phyloP scores from a whole-genome alignment of 2,329 filamentous ascomycete genomes.

The Fusarium chaquense region DNA sequence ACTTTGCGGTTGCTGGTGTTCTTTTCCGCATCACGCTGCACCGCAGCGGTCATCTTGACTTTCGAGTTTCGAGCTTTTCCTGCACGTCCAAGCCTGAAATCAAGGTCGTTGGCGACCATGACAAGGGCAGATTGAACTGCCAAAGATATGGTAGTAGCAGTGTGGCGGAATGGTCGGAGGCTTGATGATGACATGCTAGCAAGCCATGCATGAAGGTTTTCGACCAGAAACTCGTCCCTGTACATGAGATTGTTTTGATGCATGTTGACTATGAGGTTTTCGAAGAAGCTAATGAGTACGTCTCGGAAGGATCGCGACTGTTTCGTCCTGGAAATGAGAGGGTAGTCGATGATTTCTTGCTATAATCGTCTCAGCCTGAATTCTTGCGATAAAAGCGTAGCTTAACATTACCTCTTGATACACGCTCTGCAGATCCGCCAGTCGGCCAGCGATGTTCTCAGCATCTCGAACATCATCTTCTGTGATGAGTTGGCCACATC shows the following conservation, averaged over 20 bases:
- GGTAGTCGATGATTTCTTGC: conserved; percentile 89
- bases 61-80: conserved; percentile 81
- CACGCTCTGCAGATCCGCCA: conserved; percentile 87
- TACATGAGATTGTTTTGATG: conserved; percentile 88
- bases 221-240: conserved; percentile 79
- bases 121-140: conserved; percentile 84
- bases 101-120: conserved; percentile 76
- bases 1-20: conserved; percentile 76
- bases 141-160: conserved; percentile 86
- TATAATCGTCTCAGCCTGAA: conserved; percentile 52
- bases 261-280: conserved; percentile 78
- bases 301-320: conserved; percentile 82
- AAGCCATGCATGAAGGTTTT: conserved; percentile 92
- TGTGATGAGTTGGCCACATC: conserved; percentile 83
- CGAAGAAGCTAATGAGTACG: conserved; percentile 82
- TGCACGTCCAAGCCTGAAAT: conserved; percentile 78
- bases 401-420: conserved; percentile 75
- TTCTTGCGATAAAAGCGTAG: background rate
- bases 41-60: conserved; percentile 82
- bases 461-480: conserved; percentile 88
- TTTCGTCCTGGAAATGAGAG: conserved; percentile 85
- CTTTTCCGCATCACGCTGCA: conserved; percentile 78
- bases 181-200: conserved; percentile 89
- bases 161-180: conserved; percentile 92
- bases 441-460: conserved; percentile 82